A percentile compares a stretch with the other conserved stretches of the same genome.
phyloP scores from a whole-genome alignment of 257 asterid genomes.

The Penstemon barbatus region DNA sequence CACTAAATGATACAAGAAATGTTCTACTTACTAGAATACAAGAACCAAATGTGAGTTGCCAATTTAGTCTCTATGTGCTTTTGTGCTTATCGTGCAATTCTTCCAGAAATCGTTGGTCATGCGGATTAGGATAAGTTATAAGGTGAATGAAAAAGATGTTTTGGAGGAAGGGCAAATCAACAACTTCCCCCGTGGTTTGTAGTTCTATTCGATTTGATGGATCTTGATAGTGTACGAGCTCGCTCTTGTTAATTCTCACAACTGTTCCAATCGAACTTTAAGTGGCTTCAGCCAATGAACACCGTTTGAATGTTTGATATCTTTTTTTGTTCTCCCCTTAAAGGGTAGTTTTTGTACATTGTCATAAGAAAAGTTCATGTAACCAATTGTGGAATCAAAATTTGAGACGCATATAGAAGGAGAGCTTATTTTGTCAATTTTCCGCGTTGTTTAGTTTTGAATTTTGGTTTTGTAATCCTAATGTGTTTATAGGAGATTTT shows the following conservation, averaged over 20 bases:
- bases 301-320: conserved; percentile 21
- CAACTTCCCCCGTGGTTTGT: conserved; percentile 80
- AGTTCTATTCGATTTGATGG: conserved; percentile 20
- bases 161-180: conserved; percentile 92
- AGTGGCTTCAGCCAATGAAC: conserved; percentile 22
- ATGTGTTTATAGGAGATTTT: conserved; percentile 22
- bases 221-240: conserved; percentile 1
- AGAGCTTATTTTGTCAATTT: conserved; percentile 16
- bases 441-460: conserved; percentile 21
- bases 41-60: background rate
- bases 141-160: conserved; percentile 65
- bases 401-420: conserved; percentile 39
- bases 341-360: conserved; percentile 54
- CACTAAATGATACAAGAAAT: too few species aligned
- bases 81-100: conserved; percentile 26
- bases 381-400: conserved; percentile 34
- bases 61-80: background rate
- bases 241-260: conserved; percentile 16
- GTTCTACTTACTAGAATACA: too few species aligned
- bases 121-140: conserved; percentile 82
- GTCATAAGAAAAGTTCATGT: conserved; percentile 29
- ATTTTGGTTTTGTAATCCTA: conserved; percentile 24
- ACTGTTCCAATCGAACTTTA: conserved; percentile 20
- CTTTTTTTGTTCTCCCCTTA: conserved; percentile 26
- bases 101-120: conserved; percentile 87